These are phyloP conservation scores for Paracamarosporium sp. DNA, from an alignment of 2,329 filamentous ascomycete species.

Conservation along the genomic window DNA sequence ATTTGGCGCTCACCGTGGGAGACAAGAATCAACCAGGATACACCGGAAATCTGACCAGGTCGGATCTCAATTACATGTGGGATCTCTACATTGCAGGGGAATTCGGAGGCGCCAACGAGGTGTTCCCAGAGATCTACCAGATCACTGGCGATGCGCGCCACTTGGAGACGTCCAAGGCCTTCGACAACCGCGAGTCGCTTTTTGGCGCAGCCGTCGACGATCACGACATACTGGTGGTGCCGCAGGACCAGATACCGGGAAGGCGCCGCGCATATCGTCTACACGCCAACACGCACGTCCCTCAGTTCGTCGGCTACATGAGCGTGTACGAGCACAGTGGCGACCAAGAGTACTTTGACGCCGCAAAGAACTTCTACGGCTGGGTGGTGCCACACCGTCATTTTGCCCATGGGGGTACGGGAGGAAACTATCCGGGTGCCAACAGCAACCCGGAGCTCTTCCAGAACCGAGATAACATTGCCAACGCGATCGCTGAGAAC, in stretches of 20 bases:
- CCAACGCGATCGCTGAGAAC: slow-evolving; percentile 73
- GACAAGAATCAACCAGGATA: slow-evolving; percentile 22
- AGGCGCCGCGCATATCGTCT: slow-evolving; percentile 14
- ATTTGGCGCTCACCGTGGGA: slow-evolving; percentile 17
- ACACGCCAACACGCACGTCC: slow-evolving; percentile 21
- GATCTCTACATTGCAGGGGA: slow-evolving; percentile 23
- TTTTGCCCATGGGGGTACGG: slow-evolving; percentile 18
- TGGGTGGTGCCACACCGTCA: slow-evolving; percentile 21
- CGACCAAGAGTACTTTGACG: slow-evolving; percentile 16
- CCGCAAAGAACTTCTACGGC: slow-evolving; percentile 19
- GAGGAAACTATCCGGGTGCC: slow-evolving; percentile 57
- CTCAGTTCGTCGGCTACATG: slow-evolving; percentile 21
- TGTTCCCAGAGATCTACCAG: slow-evolving; percentile 19
- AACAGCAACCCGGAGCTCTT: slow-evolving; percentile 69
- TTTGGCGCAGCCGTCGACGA: slow-evolving; percentile 18
- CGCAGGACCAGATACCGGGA: slow-evolving; percentile 14
- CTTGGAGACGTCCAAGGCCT: slow-evolving; percentile 17
- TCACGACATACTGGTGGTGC: slow-evolving; percentile 18
- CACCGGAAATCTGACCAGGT: slow-evolving; percentile 18
- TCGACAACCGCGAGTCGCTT: slow-evolving; percentile 21
- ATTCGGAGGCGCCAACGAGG: slow-evolving; percentile 21
- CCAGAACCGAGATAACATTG: slow-evolving; percentile 82
- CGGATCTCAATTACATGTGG: slow-evolving; percentile 26
- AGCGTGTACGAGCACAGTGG: slow-evolving; percentile 19
- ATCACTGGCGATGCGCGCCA: slow-evolving; percentile 14